A percentile compares a stretch with the other conserved stretches of the same genome.
phyloP scores from a whole-genome alignment of 768 basidiomycete genomes.

The Psilocybe subaeruginosa region DNA sequence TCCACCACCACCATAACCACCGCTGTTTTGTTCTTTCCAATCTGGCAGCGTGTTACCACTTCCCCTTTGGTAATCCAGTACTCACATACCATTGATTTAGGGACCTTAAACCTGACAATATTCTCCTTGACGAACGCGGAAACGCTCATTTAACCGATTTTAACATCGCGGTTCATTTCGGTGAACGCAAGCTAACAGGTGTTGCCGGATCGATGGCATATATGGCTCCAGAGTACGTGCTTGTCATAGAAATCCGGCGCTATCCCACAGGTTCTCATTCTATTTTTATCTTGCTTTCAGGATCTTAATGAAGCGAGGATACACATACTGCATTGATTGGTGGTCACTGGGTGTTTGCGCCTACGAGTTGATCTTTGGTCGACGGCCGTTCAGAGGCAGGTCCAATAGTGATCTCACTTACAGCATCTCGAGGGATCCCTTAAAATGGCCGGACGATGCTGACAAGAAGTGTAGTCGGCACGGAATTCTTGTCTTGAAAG shows the following conservation, averaged over 20 bases:
- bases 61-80: constrained; percentile 6
- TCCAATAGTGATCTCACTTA: constrained; percentile 93
- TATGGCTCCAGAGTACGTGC: constrained; percentile 83
- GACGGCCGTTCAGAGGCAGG: constrained; percentile 90
- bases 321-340: constrained; percentile 94
- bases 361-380: constrained; percentile 90
- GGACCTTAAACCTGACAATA: constrained; percentile 97
- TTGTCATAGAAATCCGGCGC: background rate
- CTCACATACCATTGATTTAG: constrained; percentile 43
- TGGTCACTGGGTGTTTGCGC: constrained; percentile 96
- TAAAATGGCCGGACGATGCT: constrained; percentile 91
- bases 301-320: constrained; percentile 91
- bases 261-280: constrained; percentile 8
- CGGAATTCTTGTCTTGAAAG: constrained; percentile 80
- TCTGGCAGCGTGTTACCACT: constrained; percentile 11
- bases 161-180: constrained; percentile 98
- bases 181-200: constrained; percentile 84
- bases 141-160: constrained; percentile 98
- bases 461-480: constrained; percentile 74
- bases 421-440: constrained; percentile 84
- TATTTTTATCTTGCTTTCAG: constrained; percentile 27
- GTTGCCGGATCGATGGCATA: constrained; percentile 99
- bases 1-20: background rate
- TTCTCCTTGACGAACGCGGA: constrained; percentile 92
- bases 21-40: background rate